Evolutionary conservation across 2,329 filamentous ascomycete genomes (phyloP).

Genomic region (Colletotrichum neosansevieriae): DNA sequence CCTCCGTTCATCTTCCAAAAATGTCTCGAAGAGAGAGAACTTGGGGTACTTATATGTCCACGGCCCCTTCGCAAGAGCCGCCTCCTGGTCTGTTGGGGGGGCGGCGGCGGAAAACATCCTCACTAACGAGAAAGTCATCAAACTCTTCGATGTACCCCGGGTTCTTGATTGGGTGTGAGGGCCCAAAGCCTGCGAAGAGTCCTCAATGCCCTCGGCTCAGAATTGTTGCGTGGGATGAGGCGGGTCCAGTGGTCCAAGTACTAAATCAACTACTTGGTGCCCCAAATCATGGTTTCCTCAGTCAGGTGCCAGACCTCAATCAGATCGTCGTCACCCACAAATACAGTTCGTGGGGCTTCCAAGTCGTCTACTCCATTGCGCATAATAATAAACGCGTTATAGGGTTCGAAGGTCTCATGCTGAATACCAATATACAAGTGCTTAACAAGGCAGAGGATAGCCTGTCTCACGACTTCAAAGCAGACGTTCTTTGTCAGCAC

Average conservation of each 20-base stretch:
- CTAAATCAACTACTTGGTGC: neutral
- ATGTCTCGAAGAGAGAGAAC: too few relatives aligned
- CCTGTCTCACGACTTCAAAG: neutral
- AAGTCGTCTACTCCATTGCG: neutral
- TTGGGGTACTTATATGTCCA: too few relatives aligned
- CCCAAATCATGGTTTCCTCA: neutral
- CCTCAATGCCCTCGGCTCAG: neutral
- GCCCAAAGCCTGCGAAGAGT: neutral
- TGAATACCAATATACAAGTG: neutral
- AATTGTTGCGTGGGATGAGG: neutral
- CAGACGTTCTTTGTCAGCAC: neutral
- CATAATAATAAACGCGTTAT: neutral
- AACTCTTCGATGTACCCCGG: too few relatives aligned
- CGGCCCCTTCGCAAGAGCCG: too few relatives aligned
- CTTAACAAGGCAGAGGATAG: neutral
- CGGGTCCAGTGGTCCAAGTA: neutral
- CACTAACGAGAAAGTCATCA: too few relatives aligned
- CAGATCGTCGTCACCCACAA: neutral
- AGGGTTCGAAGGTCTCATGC: neutral
- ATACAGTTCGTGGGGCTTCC: neutral
- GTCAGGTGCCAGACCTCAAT: neutral
- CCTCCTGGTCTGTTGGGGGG: too few relatives aligned
- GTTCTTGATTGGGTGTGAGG: constrained; percentile 65
- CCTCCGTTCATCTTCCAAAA: too few relatives aligned
- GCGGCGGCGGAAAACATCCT: too few relatives aligned